Evolutionary conservation across 2,329 filamentous ascomycete genomes (phyloP), one percentile per base, ranked within the genome.

Genomic region (Fusarium secorum): DNA sequence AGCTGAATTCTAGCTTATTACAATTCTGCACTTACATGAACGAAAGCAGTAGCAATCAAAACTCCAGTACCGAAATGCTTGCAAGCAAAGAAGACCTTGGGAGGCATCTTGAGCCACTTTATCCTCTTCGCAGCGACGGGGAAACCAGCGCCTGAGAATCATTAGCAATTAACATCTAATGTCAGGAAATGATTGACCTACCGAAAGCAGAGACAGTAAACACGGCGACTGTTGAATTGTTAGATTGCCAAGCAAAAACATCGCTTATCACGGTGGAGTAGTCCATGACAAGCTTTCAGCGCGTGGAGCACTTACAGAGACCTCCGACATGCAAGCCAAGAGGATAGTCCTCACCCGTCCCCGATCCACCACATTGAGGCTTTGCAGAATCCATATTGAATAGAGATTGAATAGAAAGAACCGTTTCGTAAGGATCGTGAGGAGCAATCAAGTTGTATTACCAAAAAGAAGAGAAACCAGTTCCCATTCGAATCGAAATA

Each of bases 1-100:
- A 60, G n/a, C n/a, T n/a, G n/a, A n/a, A n/a, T n/a, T n/a, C n/a
- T n/a, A n/a, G n/a, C n/a, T n/a, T n/a, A n/a, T n/a, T n/a, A n/a
- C n/a, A n/a, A n/a, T n/a, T n/a, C n/a, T n/a, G n/a, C n/a, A n/a
- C n/a, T n/a, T n/a, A 89, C 84, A 84, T 93, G 91, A 24, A 93
- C 90, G 72, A 93, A 93, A 5, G 91, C 91, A 4, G 91, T 93
- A 30, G 91, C 90, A 62, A 93, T 87, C 39, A 93, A 83, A 22
- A 93, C 91, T 66, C 91, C 91, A 1, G 91, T 93, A 77, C 91
- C 89, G 69, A 91, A 91, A 74, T 90, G 88, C 72, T 90, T 90
- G 79, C 87, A 89, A 60, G 87, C 85, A 76, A 90, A 90, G 78
- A 90, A 89, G 35, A 88, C 76, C 70, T 83, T 85, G 3, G 85